phyloP scores from a whole-genome alignment of 768 basidiomycete species.

The Inosperma sp. region DNA sequence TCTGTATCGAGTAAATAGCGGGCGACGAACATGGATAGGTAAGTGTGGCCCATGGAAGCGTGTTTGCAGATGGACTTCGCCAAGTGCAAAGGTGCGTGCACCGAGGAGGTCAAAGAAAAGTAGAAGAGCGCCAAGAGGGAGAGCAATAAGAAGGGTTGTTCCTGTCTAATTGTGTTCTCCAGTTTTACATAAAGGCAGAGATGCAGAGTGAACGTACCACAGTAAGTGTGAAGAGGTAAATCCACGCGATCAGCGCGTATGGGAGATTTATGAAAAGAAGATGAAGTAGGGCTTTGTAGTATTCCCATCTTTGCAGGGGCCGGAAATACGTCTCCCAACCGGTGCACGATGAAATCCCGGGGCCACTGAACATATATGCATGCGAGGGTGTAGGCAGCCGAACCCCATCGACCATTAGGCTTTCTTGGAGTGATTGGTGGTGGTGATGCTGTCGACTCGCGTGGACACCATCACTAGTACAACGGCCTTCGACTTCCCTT shows the following conservation, averaged over 20 bases:
- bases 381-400: neutral
- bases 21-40: constrained; percentile 60
- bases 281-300: constrained; percentile 65
- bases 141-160: constrained; percentile 72
- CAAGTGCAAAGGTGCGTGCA: constrained; percentile 64
- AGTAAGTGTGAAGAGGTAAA: constrained; percentile 76
- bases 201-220: constrained; percentile 48
- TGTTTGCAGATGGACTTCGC: constrained; percentile 69
- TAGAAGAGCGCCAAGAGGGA: constrained; percentile 71
- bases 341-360: constrained; percentile 27
- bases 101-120: constrained; percentile 77
- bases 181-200: neutral
- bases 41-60: constrained; percentile 60
- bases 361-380: neutral
- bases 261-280: constrained; percentile 74
- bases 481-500: constrained; percentile 32
- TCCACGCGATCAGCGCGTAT: constrained; percentile 71
- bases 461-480: neutral
- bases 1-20: constrained; percentile 68
- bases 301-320: constrained; percentile 51
- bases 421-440: neutral
- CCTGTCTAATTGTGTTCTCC: constrained; percentile 48
- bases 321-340: constrained; percentile 59
- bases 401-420: constrained; percentile 6
- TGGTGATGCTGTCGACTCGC: neutral